Evolutionary conservation across 331 rosid genomes (phyloP).

Genomic region (Prunus yedoensis): DNA sequence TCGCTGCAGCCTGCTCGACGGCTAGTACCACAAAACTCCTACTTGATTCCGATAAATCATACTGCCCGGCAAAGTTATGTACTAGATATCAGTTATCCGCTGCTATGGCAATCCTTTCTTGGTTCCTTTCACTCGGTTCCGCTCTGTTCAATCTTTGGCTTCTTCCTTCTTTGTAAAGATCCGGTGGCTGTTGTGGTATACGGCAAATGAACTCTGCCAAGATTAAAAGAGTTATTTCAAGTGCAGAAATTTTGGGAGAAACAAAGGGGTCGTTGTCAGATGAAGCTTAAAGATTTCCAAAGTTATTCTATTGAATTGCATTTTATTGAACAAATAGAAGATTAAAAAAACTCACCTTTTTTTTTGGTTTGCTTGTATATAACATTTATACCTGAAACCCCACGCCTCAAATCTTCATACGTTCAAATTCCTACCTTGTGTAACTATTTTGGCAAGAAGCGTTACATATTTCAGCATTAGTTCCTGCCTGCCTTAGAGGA

Average conservation of each 20-base stretch:
- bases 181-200: slow-evolving; percentile 16
- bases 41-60: slow-evolving; percentile 37
- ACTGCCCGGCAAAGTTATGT: slow-evolving; percentile 57
- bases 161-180: slow-evolving; percentile 53
- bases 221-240: slow-evolving; percentile 14
- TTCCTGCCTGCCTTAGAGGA: too few relatives aligned
- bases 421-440: too few relatives aligned
- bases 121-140: slow-evolving; percentile 69
- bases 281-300: slow-evolving; percentile 1
- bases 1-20: slow-evolving; percentile 82
- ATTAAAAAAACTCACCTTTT: neutral
- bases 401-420: too few relatives aligned
- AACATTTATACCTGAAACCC: too few relatives aligned
- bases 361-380: neutral
- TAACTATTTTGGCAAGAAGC: too few relatives aligned
- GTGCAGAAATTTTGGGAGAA: neutral
- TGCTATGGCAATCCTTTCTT: slow-evolving; percentile 83
- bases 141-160: slow-evolving; percentile 85
- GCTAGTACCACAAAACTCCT: slow-evolving; percentile 63
- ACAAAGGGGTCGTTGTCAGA: neutral
- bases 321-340: neutral
- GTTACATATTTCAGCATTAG: too few relatives aligned
- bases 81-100: slow-evolving; percentile 76
- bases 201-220: slow-evolving; percentile 35
- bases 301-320: neutral